These are phyloP conservation scores for Candida pini DNA, from an alignment of 805 yeast genomes.

Conservation along the genomic window DNA sequence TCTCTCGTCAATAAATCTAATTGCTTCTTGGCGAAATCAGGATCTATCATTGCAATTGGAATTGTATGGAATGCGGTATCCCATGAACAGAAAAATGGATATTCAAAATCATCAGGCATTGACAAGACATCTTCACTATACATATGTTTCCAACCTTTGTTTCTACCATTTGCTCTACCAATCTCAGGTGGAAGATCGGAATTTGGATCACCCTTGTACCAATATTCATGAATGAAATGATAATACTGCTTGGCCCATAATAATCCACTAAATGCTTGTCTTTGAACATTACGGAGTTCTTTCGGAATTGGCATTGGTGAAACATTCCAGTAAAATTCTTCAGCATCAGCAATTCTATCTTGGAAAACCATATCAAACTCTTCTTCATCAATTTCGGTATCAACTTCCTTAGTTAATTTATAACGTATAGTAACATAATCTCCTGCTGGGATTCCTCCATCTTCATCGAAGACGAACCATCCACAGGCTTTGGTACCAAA, in stretches of 20 bases:
- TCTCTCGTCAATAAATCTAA: slow-evolving; percentile 81
- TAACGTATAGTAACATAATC: slow-evolving; percentile 84
- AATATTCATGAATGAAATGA: slow-evolving; percentile 76
- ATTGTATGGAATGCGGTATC: slow-evolving; percentile 94
- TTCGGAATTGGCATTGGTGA: slow-evolving; percentile 81
- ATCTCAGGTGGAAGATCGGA: slow-evolving; percentile 72
- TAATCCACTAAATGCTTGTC: slow-evolving; percentile 92
- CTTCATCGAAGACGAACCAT: slow-evolving; percentile 71
- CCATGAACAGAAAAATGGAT: slow-evolving; percentile 96
- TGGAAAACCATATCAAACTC: slow-evolving; percentile 65
- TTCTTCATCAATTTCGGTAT: slow-evolving; percentile 56
- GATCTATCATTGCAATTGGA: slow-evolving; percentile 90
- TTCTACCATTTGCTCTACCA: slow-evolving; percentile 81
- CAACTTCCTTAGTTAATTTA: slow-evolving; percentile 39
- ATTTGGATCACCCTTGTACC: slow-evolving; percentile 82
- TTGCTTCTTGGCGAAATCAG: slow-evolving; percentile 85
- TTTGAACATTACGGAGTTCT: slow-evolving; percentile 73
- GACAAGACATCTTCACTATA: slow-evolving; percentile 84
- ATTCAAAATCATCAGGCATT: slow-evolving; percentile 94
- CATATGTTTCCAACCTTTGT: slow-evolving; percentile 82
- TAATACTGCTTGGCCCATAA: slow-evolving; percentile 93
- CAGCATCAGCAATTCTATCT: slow-evolving; percentile 80
- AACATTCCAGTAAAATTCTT: slow-evolving; percentile 84
- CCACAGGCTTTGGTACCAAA: slow-evolving; percentile 83
- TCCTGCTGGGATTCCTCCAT: slow-evolving; percentile 78